These are phyloP conservation scores for Sutorius eximius DNA, from an alignment of 1,284 basidiomycete genomes.

Conservation along the genomic window DNA sequence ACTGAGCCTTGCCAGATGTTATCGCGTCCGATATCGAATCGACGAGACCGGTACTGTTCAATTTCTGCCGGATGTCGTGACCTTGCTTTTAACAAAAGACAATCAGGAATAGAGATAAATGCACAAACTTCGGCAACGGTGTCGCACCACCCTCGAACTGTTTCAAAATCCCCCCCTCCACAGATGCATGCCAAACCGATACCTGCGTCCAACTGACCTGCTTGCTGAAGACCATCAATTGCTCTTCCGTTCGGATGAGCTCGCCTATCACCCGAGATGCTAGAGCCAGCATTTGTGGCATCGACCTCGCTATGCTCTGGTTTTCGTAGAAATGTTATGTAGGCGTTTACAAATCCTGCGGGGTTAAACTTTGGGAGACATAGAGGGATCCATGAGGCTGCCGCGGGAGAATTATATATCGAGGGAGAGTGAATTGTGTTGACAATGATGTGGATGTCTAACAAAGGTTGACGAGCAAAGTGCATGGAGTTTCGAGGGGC, in stretches of 20 bases:
- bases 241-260: slow-evolving; percentile 1
- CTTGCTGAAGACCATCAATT: slow-evolving; percentile 2
- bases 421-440: slow-evolving; percentile 76
- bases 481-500: not conserved
- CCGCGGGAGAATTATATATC: slow-evolving; percentile 67
- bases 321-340: slow-evolving; percentile 71
- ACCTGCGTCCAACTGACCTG: slow-evolving; percentile 34
- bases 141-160: slow-evolving; percentile 70
- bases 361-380: slow-evolving; percentile 96
- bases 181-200: slow-evolving; percentile 68
- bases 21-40: slow-evolving; percentile 49
- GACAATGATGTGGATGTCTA: slow-evolving; percentile 85
- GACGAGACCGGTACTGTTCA: slow-evolving; percentile 61
- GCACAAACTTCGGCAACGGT: slow-evolving; percentile 56
- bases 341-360: slow-evolving; percentile 89
- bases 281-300: slow-evolving; percentile 24
- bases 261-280: not conserved
- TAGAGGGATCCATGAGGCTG: slow-evolving; percentile 91
- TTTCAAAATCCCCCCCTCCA: slow-evolving; percentile 67
- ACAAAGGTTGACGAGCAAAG: slow-evolving; percentile 1
- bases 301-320: slow-evolving; percentile 26
- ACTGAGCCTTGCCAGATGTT: slow-evolving; percentile 53
- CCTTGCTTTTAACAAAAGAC: not conserved
- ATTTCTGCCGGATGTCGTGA: slow-evolving; percentile 43
- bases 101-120: not conserved